These are phyloP conservation scores for Metarhizium brunneum DNA, from an alignment of 2,329 filamentous ascomycete species.

Conservation along the genomic window DNA sequence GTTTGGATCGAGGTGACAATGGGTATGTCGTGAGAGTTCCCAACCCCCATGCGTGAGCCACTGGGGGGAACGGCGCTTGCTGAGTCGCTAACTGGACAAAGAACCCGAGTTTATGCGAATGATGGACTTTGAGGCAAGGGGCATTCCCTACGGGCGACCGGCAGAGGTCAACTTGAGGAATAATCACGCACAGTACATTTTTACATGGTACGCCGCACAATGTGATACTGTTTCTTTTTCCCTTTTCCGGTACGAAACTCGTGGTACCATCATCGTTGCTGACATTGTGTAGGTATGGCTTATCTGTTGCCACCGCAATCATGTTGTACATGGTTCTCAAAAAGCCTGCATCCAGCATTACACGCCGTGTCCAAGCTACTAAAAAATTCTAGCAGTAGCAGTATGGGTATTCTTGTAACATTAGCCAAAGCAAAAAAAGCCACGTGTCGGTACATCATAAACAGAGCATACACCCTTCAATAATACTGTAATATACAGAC, in stretches of 20 bases:
- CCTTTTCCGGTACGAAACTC: too few relatives aligned
- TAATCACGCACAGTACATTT: slow-evolving; percentile 97
- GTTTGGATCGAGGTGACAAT: slow-evolving; percentile 96
- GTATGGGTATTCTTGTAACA: slow-evolving; percentile 10
- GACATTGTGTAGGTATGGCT: slow-evolving; percentile 59
- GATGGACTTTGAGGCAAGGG: slow-evolving; percentile 67
- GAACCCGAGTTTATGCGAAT: slow-evolving; percentile 70
- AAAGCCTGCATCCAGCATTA: slow-evolving; percentile 67
- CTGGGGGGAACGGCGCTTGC: neutral
- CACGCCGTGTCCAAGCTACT: slow-evolving; percentile 67
- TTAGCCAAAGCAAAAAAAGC: neutral
- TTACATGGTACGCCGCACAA: slow-evolving; percentile 69
- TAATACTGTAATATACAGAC: neutral
- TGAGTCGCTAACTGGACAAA: slow-evolving; percentile 23
- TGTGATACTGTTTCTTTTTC: too few relatives aligned
- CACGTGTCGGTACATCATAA: neutral
- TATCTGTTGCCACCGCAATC: slow-evolving; percentile 74
- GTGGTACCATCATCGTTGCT: slow-evolving; percentile 1
- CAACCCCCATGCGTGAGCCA: too few relatives aligned
- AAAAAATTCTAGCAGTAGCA: slow-evolving; percentile 52
- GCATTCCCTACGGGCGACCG: slow-evolving; percentile 80
- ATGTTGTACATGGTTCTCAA: slow-evolving; percentile 96
- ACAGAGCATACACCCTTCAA: slow-evolving; percentile 3
- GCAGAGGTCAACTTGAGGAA: slow-evolving; percentile 91
- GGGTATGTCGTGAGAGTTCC: slow-evolving; percentile 42